Percentiles rank a stretch among this genome's conserved stretches.
Evolutionary conservation across 345 rosid species (phyloP).

Genomic region (Populus davidiana): DNA sequence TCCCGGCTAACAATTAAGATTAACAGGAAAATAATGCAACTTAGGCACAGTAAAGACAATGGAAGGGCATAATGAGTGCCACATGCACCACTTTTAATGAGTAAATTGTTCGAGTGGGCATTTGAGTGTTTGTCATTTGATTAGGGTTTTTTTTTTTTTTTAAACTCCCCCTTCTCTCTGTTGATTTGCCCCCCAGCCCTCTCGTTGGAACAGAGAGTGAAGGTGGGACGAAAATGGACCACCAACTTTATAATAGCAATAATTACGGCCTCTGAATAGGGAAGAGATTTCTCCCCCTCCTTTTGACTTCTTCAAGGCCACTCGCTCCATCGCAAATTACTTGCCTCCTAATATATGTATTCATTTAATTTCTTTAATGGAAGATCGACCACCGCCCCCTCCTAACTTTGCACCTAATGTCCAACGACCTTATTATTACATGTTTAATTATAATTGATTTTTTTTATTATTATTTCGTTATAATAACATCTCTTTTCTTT

Average conservation of each 20-base stretch:
- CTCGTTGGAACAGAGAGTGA: slow-evolving; percentile 5
- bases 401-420: slow-evolving; percentile 25
- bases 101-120: slow-evolving; percentile 36
- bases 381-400: slow-evolving; percentile 1
- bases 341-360: slow-evolving; percentile 8
- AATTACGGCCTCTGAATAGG: slow-evolving; percentile 14
- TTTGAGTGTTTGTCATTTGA: slow-evolving; percentile 15
- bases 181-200: not conserved
- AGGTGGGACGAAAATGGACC: slow-evolving; percentile 20
- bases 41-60: slow-evolving; percentile 53
- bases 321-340: slow-evolving; percentile 11
- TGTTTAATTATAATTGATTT: not conserved
- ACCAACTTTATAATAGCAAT: slow-evolving; percentile 6
- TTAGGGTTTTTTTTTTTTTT: not conserved
- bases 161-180: no score
- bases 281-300: not conserved
- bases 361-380: not conserved
- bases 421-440: slow-evolving; percentile 14
- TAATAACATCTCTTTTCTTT: not conserved
- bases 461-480: not conserved
- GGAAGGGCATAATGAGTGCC: slow-evolving; percentile 48
- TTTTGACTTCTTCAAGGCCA: slow-evolving; percentile 36
- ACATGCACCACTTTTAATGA: slow-evolving; percentile 47
- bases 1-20: not conserved
- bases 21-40: slow-evolving; percentile 6